Evolutionary conservation across 306 rosid species (phyloP).

Genomic region (Casuarina equisetifolia): DNA sequence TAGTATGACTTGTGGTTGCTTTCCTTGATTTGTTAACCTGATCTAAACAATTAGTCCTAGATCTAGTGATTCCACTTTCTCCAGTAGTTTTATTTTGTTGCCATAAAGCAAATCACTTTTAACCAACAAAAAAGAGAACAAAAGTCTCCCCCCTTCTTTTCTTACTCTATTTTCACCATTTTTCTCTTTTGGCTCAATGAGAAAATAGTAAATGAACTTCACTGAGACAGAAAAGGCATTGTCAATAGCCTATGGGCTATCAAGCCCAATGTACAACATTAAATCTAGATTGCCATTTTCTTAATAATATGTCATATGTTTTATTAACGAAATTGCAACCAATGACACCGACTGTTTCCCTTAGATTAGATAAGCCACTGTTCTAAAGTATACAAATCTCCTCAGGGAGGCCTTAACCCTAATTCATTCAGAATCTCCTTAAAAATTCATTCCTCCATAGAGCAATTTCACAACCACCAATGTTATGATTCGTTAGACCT

Average conservation of each 20-base stretch:
- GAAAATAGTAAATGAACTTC: not conserved
- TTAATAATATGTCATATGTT: not conserved
- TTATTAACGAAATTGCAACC: not conserved
- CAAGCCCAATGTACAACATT: not conserved
- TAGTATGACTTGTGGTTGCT: not conserved
- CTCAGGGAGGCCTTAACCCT: not conserved
- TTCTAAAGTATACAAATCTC: not conserved
- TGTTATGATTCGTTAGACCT: not conserved
- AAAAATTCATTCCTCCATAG: not conserved
- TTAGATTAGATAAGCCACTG: not conserved
- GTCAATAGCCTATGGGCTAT: not conserved
- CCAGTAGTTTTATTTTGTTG: not conserved
- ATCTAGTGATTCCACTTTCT: not conserved
- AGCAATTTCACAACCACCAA: not conserved
- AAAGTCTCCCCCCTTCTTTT: not conserved
- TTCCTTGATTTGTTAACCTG: not conserved
- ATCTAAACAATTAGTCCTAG: not conserved
- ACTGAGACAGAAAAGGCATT: not conserved
- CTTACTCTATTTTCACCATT: not conserved
- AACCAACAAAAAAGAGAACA: not conserved
- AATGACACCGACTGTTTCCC: not conserved
- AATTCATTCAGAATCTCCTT: not conserved
- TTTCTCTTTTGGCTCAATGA: not conserved
- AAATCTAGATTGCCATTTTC: not conserved
- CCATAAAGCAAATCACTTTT: no score